A percentile compares a stretch with the other conserved stretches of the same genome.
Evolutionary conservation across 2,329 filamentous ascomycete genomes (phyloP).

Genomic region (Periglandula ipomoeae): DNA sequence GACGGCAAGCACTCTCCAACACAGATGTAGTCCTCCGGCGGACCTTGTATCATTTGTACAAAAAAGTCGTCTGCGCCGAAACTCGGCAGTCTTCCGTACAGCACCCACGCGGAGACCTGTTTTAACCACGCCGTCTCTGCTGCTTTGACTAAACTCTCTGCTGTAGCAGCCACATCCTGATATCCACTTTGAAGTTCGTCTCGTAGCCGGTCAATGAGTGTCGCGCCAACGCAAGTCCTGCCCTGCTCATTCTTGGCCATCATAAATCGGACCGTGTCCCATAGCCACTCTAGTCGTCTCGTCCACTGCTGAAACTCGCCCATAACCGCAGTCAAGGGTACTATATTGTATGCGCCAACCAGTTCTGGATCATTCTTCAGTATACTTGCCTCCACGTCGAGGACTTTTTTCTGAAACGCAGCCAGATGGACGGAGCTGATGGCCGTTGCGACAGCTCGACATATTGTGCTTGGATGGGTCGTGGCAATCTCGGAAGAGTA

Average conservation of each 20-base stretch:
- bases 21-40: slow-evolving; percentile 47
- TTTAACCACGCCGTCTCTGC: slow-evolving; percentile 89
- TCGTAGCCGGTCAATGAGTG: slow-evolving; percentile 68
- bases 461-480: slow-evolving; percentile 70
- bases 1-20: slow-evolving; percentile 58
- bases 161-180: slow-evolving; percentile 70
- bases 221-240: slow-evolving; percentile 53
- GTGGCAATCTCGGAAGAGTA: slow-evolving; percentile 59
- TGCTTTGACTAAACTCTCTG: slow-evolving; percentile 60
- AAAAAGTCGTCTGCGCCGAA: slow-evolving; percentile 84
- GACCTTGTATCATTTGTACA: slow-evolving; percentile 44
- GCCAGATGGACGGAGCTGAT: slow-evolving; percentile 67
- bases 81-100: slow-evolving; percentile 75
- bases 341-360: slow-evolving; percentile 88
- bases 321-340: slow-evolving; percentile 78
- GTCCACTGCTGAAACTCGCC: slow-evolving; percentile 83
- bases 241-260: slow-evolving; percentile 27
- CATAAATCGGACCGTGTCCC: slow-evolving; percentile 64
- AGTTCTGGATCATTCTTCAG: slow-evolving; percentile 65
- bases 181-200: slow-evolving; percentile 80
- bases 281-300: slow-evolving; percentile 77
- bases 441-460: slow-evolving; percentile 74
- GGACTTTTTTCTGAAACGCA: slow-evolving; percentile 72
- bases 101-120: slow-evolving; percentile 80
- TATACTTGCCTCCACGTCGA: slow-evolving; percentile 75